Evolutionary conservation across 2,329 filamentous ascomycete species (phyloP).

Genomic region (Herpomyces periplanetae): DNA sequence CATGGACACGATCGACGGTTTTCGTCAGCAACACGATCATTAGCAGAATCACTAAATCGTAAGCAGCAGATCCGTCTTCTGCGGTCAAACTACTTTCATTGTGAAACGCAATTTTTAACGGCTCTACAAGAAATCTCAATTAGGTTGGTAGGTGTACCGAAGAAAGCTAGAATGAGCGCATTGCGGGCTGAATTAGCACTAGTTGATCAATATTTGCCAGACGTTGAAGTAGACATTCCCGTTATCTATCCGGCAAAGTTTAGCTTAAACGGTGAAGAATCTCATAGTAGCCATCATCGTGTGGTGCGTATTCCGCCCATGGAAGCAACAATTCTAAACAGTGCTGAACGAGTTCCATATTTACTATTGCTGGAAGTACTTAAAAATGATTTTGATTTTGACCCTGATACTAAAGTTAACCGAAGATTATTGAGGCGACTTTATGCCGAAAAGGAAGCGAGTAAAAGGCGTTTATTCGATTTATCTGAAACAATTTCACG

Average conservation of each 20-base stretch:
- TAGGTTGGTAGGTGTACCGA: constrained; percentile 41
- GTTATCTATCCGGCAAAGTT: constrained; percentile 38
- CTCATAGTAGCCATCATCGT: constrained; percentile 36
- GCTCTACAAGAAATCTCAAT: constrained; percentile 53
- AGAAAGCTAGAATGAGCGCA: constrained; percentile 39
- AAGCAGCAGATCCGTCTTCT: constrained; percentile 31
- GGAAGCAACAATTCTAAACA: constrained; percentile 49
- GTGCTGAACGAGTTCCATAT: constrained; percentile 51
- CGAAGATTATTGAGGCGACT: constrained; percentile 19
- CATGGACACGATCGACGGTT: constrained; percentile 10
- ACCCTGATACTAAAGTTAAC: constrained; percentile 32
- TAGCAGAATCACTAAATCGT: constrained; percentile 17
- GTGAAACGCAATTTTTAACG: constrained; percentile 37
- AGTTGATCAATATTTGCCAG: constrained; percentile 37
- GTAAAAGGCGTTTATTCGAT: constrained; percentile 20
- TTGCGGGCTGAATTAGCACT: constrained; percentile 40
- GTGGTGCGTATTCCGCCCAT: constrained; percentile 49
- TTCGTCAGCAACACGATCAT: constrained; percentile 16
- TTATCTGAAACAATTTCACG: too few relatives aligned
- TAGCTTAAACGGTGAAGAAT: constrained; percentile 27
- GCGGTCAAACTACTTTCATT: constrained; percentile 44
- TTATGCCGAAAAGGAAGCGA: constrained; percentile 15
- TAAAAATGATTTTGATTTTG: constrained; percentile 43
- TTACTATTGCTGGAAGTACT: constrained; percentile 49
- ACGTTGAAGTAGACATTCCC: constrained; percentile 49